These are phyloP conservation scores for Hyphochytrium catenoides DNA, from an alignment of 352 stramenopile species.

Conservation along the genomic window DNA sequence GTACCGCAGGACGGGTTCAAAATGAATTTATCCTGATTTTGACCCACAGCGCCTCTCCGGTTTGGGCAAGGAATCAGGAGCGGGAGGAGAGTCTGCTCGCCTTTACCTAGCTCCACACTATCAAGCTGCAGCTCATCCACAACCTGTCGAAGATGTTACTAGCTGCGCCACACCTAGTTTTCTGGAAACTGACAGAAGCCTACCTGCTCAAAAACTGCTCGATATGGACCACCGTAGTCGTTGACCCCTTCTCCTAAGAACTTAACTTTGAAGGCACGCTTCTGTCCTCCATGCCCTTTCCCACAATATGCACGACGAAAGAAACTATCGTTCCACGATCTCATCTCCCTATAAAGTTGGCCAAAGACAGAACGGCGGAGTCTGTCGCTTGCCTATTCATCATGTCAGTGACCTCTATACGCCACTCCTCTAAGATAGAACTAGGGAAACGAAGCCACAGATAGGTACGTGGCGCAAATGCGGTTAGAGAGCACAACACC, in stretches of 20 bases:
- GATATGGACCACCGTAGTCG: slow-evolving; percentile 94
- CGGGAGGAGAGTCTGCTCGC: slow-evolving; percentile 53
- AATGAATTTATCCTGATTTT: slow-evolving; percentile 73
- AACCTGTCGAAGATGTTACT: no score
- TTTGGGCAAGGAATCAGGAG: slow-evolving; percentile 69
- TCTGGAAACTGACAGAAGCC: no score
- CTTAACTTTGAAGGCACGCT: slow-evolving; percentile 97
- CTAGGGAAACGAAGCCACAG: no score
- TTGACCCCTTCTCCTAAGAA: slow-evolving; percentile 95
- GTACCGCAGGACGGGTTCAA: slow-evolving; percentile 55
- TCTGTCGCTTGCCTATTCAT: slow-evolving; percentile 47
- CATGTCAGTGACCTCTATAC: no score
- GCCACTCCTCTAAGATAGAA: no score
- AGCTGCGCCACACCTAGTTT: slow-evolving; percentile 82
- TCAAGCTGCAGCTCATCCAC: not conserved
- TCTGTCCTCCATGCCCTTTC: slow-evolving; percentile 89
- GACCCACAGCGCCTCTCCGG: slow-evolving; percentile 46
- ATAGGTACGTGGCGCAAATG: no score
- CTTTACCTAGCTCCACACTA: slow-evolving; percentile 53
- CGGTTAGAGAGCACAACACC: no score
- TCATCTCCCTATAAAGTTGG: slow-evolving; percentile 88
- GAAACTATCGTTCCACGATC: slow-evolving; percentile 66
- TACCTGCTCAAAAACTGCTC: slow-evolving; percentile 92
- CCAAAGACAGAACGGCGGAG: slow-evolving; percentile 84
- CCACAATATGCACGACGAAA: slow-evolving; percentile 87